Evolutionary conservation across 1,284 basidiomycete genomes (phyloP), one percentile per base, ranked within the genome.

Genomic region (Neonothopanus nambi): DNA sequence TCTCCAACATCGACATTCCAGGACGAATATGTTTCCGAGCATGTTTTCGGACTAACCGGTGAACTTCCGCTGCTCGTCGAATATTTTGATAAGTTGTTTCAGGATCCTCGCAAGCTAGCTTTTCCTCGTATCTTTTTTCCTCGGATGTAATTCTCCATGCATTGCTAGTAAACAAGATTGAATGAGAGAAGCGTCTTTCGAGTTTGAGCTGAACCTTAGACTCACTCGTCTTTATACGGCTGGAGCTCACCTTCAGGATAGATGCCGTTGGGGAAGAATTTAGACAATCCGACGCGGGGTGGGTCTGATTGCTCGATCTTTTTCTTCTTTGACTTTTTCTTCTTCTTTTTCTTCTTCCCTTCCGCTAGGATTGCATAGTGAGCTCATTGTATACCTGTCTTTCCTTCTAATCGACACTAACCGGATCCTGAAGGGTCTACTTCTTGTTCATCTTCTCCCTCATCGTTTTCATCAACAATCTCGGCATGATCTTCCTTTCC

Each of bases 1-100:
- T 98, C 63, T 98, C 92, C 2, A 86, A 96, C 90, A 95, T 93
- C 33, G 80, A 82, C 92, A 98, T 93, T 1, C 97, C 97, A 6
- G 96, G 95, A 61, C 85, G 85, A 68, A 99, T 98, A 59, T 78
- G 78, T 66, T 85, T 85, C 61, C 86, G 85, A 3, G 93, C 95
- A 65, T 92, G 85, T 56, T 78, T 74, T 52, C 97, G 88, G 55
- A 97, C 96, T 70, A 93, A 91, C 43, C 95, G 83, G 70, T 99
- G 97, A n/a, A 95, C 95, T 73, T 99, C 96, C 21, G 92, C 93
- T 28, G 89, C 97, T 55, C 89, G 83, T 46, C 97, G 87, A 65
- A 98, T 95, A 66, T 85, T 84, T 63, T 92, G 84, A 73, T 99
- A 99, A 0, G 85, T 95, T 43, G 76, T 75, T 59, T 89, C 84